Conservation (phyloP, 2,329 filamentous ascomycete species). For the Neospermospora avenae region DNA sequence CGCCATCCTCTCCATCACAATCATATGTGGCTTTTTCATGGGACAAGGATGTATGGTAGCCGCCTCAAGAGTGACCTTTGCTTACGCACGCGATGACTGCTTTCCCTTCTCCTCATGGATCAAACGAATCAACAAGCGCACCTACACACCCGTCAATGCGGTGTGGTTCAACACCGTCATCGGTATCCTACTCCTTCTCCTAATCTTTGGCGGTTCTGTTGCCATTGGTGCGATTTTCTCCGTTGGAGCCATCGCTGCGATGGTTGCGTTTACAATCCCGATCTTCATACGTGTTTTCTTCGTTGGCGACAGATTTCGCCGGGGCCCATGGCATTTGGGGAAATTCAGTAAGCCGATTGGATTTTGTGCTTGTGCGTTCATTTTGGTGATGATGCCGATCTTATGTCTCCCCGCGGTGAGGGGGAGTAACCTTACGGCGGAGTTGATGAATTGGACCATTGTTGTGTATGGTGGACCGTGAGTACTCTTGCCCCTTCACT, state of each 20-base stretch:
- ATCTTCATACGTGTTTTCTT: conserved; percentile 56
- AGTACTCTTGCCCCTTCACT: conserved; percentile 6
- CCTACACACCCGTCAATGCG: conserved; percentile 63
- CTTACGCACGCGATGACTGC: conserved; percentile 65
- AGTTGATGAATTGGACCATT: conserved; percentile 62
- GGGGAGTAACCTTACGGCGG: conserved; percentile 48
- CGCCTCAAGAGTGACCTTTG: conserved; percentile 63
- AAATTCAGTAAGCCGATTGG: conserved; percentile 55
- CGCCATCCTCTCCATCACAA: conserved; percentile 57
- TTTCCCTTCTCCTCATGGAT: conserved; percentile 59
- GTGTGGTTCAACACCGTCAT: conserved; percentile 61
- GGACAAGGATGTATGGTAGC: conserved; percentile 67
- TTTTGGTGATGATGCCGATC: conserved; percentile 63
- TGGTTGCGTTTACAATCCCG: conserved; percentile 54
- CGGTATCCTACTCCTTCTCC: conserved; percentile 55
- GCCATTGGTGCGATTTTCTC: conserved; percentile 64
- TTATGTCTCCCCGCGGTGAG: conserved; percentile 58
- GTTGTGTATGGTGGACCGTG: conserved; percentile 57
- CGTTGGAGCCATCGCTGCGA: conserved; percentile 64
- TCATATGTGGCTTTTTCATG: conserved; percentile 66
- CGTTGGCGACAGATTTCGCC: conserved; percentile 58
- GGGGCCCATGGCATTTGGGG: conserved; percentile 64
- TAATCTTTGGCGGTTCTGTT: conserved; percentile 58
- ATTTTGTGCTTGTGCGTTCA: conserved; percentile 51
- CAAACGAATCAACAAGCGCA: conserved; percentile 55